Evolutionary conservation across 768 basidiomycete genomes (phyloP).

Genomic region (Russula brevipes): DNA sequence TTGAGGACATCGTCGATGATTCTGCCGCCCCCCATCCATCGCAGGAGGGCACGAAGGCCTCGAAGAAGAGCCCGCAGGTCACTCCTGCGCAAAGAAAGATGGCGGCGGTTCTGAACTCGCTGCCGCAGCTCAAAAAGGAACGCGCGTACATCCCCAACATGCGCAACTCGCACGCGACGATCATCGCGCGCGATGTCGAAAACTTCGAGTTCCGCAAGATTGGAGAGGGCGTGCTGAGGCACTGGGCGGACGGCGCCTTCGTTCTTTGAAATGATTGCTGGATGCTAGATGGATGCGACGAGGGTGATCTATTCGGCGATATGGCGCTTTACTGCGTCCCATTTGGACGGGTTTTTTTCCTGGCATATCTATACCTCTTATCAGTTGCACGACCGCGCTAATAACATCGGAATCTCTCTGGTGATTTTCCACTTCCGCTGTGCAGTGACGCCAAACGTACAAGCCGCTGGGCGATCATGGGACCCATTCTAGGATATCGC

Average conservation of each 20-base stretch:
- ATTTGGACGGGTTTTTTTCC: no score
- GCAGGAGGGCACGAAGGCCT: conserved; percentile 22
- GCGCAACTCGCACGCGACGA: conserved; percentile 63
- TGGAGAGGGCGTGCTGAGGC: conserved; percentile 62
- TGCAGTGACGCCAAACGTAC: no score
- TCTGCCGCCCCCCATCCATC: conserved; percentile 5
- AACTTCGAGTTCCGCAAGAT: conserved; percentile 50
- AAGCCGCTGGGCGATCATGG: no score
- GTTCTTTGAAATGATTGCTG: conserved; percentile 33
- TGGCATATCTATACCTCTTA: no score
- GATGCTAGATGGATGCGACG: background rate
- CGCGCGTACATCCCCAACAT: conserved; percentile 56
- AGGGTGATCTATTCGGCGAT: no score
- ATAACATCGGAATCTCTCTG: no score
- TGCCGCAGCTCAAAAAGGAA: conserved; percentile 67
- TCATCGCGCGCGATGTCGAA: conserved; percentile 64
- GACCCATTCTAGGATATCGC: no score
- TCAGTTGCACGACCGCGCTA: no score
- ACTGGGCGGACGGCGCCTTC: conserved; percentile 62
- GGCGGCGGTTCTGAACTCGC: conserved; percentile 54
- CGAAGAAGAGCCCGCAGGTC: conserved; percentile 33
- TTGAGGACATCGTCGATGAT: conserved; percentile 57
- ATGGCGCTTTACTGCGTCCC: no score
- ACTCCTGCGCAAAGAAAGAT: conserved; percentile 54
- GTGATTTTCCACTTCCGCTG: no score